phyloP scores from a whole-genome alignment of 2,329 filamentous ascomycete species.

The Cladosporium austrohemisphaericum region DNA sequence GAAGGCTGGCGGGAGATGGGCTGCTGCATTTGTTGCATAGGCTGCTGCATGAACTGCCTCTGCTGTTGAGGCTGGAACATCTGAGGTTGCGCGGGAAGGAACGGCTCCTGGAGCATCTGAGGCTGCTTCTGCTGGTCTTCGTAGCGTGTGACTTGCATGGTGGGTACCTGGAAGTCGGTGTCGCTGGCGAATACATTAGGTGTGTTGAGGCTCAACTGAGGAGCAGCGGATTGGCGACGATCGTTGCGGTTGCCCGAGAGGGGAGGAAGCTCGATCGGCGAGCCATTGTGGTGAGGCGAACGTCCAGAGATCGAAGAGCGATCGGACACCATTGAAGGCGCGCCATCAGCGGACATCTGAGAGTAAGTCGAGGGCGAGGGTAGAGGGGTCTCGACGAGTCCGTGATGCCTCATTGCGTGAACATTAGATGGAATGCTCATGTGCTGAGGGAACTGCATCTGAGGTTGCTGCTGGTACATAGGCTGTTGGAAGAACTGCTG shows the following conservation, averaged over 20 bases:
- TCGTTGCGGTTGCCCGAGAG: conserved; percentile 30
- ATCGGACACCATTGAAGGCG: conserved; percentile 70
- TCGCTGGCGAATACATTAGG: conserved; percentile 31
- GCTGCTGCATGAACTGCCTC: conserved; percentile 23
- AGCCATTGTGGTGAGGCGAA: conserved; percentile 43
- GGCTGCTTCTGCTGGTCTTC: conserved; percentile 27
- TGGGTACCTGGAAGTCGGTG: conserved; percentile 29
- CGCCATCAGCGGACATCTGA: conserved; percentile 59
- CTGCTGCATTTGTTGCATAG: conserved; percentile 27
- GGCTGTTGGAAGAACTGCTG: conserved; percentile 18
- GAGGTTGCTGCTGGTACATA: conserved; percentile 22
- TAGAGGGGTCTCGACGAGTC: conserved; percentile 53
- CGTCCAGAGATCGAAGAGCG: conserved; percentile 44
- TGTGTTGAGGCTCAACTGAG: conserved; percentile 37
- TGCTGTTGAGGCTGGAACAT: conserved; percentile 22
- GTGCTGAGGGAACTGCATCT: conserved; percentile 29
- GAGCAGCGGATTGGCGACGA: conserved; percentile 29
- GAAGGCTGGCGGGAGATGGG: conserved; percentile 13
- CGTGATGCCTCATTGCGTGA: conserved; percentile 26
- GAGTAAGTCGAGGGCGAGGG: conserved; percentile 62
- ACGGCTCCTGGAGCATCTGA: conserved; percentile 35
- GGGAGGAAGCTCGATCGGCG: conserved; percentile 44
- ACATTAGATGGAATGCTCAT: conserved; percentile 30
- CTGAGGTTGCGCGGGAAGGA: conserved; percentile 28
- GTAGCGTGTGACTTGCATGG: conserved; percentile 29